Evolutionary conservation across 129 eudicot species (phyloP).

Genomic region (Lactuca sativa): DNA sequence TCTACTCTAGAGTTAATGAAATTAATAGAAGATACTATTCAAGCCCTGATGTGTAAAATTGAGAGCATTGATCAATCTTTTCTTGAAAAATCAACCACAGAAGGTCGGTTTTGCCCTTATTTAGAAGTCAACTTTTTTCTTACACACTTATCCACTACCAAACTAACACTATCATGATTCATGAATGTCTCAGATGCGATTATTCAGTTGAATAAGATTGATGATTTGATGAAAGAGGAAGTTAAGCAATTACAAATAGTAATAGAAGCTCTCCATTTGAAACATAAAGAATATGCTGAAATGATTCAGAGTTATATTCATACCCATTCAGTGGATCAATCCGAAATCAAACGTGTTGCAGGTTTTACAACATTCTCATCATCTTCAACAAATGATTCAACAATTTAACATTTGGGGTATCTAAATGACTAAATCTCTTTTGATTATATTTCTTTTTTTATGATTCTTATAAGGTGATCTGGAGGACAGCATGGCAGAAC

Average conservation of each 20-base stretch:
- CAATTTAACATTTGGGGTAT: background rate
- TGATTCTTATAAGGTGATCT: slow-evolving; percentile 57
- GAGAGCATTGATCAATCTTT: slow-evolving; percentile 53
- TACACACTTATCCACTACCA: background rate
- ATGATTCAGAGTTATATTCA: slow-evolving; percentile 59
- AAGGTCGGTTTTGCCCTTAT: slow-evolving; percentile 55
- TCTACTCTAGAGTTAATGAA: slow-evolving; percentile 63
- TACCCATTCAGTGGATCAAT: slow-evolving; percentile 63
- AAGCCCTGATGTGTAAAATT: slow-evolving; percentile 51
- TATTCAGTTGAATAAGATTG: slow-evolving; percentile 54
- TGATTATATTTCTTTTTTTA: slow-evolving; percentile 5
- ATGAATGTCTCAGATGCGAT: slow-evolving; percentile 53
- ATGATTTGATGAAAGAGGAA: slow-evolving; percentile 80
- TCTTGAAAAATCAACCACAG: slow-evolving; percentile 61
- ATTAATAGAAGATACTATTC: slow-evolving; percentile 61
- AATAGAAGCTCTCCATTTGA: slow-evolving; percentile 62
- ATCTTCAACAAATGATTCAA: background rate
- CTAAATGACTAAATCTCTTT: too few species aligned
- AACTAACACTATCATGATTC: slow-evolving; percentile 6
- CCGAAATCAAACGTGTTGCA: slow-evolving; percentile 71
- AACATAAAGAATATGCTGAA: slow-evolving; percentile 78
- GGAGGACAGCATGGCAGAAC: slow-evolving; percentile 93
- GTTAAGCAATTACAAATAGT: slow-evolving; percentile 47
- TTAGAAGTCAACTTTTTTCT: background rate
- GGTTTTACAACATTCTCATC: slow-evolving; percentile 35